These are phyloP conservation scores for Juncus effusus DNA, from an alignment of 176 grass and related monocot genomes.

Conservation along the genomic window DNA sequence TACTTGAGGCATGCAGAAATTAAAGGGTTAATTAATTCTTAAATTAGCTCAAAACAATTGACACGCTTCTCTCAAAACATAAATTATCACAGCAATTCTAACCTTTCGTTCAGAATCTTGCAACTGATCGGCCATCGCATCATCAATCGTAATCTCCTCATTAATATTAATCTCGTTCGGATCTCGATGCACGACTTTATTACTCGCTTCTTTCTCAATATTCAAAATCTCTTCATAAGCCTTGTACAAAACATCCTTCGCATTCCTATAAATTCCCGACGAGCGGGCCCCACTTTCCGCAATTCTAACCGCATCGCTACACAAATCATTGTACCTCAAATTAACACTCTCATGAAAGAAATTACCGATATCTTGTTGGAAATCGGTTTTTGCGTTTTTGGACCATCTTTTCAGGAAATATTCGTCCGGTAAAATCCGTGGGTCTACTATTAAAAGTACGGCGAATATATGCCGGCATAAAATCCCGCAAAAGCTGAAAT, in stretches of 20 bases:
- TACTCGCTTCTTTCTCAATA: conserved; percentile 55
- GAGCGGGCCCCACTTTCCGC: conserved; percentile 61
- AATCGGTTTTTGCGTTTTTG: conserved; percentile 53
- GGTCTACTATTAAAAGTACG: conserved; percentile 76
- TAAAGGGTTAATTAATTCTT: conserved; percentile 19
- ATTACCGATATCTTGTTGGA: conserved; percentile 39
- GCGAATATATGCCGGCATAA: conserved; percentile 86
- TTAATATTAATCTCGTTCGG: conserved; percentile 84
- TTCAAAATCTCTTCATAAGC: conserved; percentile 70
- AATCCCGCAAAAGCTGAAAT: conserved; percentile 80
- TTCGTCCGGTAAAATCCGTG: conserved; percentile 47
- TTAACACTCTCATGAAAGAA: conserved; percentile 35
- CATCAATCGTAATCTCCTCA: conserved; percentile 74
- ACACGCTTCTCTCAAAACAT: conserved; percentile 9
- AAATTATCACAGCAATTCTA: conserved; percentile 6
- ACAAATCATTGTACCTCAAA: conserved; percentile 65
- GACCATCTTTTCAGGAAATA: conserved; percentile 86
- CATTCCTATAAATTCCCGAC: conserved; percentile 53
- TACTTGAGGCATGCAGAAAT: conserved; percentile 1
- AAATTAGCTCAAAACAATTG: conserved; percentile 1
- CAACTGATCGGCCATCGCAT: conserved; percentile 60
- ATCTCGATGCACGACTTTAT: conserved; percentile 56
- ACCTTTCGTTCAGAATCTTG: conserved; percentile 82
- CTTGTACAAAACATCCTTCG: conserved; percentile 78
- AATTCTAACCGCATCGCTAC: conserved; percentile 65